These are phyloP conservation scores for Diaporthe eres DNA, from an alignment of 2,329 filamentous ascomycete genomes.

Conservation along the genomic window DNA sequence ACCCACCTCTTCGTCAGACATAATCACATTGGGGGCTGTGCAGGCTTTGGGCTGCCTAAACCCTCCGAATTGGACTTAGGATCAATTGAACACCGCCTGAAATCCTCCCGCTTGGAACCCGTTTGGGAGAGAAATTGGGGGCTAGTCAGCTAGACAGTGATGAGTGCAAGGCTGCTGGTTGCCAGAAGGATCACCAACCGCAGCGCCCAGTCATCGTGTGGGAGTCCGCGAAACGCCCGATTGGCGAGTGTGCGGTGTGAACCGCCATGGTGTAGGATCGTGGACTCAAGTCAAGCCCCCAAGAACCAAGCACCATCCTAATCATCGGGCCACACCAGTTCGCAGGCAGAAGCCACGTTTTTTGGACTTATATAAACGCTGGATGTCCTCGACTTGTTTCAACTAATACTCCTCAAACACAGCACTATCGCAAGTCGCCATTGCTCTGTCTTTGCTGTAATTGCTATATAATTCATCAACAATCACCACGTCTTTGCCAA, in stretches of 20 bases:
- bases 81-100: conserved; percentile 16
- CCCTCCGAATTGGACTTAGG: conserved; percentile 8
- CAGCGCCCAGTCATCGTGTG: conserved; percentile 11
- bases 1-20: conserved; percentile 14
- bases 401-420: not conserved
- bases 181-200: conserved; percentile 25
- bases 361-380: not conserved
- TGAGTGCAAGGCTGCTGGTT: not conserved
- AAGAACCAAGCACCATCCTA: not conserved
- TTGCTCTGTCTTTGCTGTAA: not conserved
- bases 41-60: conserved; percentile 11
- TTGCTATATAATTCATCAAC: not conserved
- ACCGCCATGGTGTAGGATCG: conserved; percentile 23
- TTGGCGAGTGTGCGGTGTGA: conserved; percentile 7
- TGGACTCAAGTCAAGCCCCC: conserved; percentile 5
- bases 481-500: not conserved
- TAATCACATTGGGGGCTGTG: conserved; percentile 30
- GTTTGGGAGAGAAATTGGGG: not conserved
- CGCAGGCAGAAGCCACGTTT: conserved; percentile 22
- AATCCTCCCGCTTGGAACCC: not conserved
- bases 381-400: not conserved
- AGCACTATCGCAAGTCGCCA: not conserved
- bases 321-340: conserved; percentile 18
- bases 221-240: conserved; percentile 5
- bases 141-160: not conserved